Evolutionary conservation across 2,329 filamentous ascomycete genomes (phyloP).

Genomic region (Pestalotiopsis sp.): DNA sequence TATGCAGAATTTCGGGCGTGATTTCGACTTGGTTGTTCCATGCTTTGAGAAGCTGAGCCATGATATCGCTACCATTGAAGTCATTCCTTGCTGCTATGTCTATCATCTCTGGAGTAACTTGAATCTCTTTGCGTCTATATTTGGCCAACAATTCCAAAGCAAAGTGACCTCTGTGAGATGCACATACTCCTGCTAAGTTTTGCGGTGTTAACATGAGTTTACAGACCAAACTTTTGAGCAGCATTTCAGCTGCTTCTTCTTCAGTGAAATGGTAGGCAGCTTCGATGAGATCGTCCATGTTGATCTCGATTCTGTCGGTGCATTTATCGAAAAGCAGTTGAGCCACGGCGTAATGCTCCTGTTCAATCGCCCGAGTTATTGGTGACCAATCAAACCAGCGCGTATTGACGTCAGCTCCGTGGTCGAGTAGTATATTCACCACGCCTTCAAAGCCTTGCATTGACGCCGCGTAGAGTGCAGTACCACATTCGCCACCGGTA

Average conservation of each 20-base stretch:
- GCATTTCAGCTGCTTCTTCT: not conserved
- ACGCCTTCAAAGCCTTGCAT: not conserved
- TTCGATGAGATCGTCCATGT: not conserved
- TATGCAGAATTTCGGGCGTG: not conserved
- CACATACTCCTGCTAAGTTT: not conserved
- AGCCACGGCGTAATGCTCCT: not conserved
- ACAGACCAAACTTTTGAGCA: not conserved
- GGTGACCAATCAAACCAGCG: too few species aligned
- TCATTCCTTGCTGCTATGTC: not conserved
- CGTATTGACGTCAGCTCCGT: not conserved
- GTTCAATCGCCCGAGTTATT: too few species aligned
- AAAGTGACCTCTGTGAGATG: too few species aligned
- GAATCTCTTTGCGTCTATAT: not conserved
- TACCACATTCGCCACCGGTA: not conserved
- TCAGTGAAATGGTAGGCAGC: not conserved
- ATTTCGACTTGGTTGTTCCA: not conserved
- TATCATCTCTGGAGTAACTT: not conserved
- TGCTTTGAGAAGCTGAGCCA: not conserved
- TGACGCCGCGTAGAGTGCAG: not conserved
- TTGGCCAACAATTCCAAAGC: too few species aligned
- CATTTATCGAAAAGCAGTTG: not conserved
- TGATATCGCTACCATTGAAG: not conserved
- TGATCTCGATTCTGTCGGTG: not conserved
- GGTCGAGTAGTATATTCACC: not conserved
- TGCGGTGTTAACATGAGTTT: not conserved